Conservation (phyloP, 2,329 filamentous ascomycete genomes). For the Periconia macrospinosa region DNA sequence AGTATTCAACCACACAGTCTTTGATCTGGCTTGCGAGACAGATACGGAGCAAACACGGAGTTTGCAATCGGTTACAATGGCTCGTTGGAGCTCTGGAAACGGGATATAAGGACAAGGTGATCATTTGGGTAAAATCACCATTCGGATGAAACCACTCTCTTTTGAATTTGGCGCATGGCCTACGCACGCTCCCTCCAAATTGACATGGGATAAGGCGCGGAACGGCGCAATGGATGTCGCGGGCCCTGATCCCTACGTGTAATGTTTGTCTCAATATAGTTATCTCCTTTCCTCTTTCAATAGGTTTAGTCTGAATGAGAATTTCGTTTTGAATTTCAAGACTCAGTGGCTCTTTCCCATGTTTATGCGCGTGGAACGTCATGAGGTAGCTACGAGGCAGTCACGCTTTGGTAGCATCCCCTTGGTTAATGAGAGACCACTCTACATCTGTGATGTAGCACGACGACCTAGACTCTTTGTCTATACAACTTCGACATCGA, state of each 20-base stretch:
- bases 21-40: not conserved
- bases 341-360: too few relatives aligned
- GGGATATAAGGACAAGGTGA: not conserved
- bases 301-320: constrained; percentile 27
- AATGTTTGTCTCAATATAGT: constrained; percentile 11
- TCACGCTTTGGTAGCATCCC: too few relatives aligned
- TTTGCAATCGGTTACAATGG: not conserved
- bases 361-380: too few relatives aligned
- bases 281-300: constrained; percentile 12
- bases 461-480: too few relatives aligned
- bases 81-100: not conserved
- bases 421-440: too few relatives aligned
- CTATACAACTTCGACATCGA: too few relatives aligned
- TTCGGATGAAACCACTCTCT: constrained; percentile 18
- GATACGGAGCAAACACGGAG: not conserved
- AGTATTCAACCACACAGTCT: not conserved
- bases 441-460: too few relatives aligned
- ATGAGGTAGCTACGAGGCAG: too few relatives aligned
- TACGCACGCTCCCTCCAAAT: constrained; percentile 16
- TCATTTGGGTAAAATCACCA: not conserved
- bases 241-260: constrained; percentile 1
- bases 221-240: constrained; percentile 13
- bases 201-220: constrained; percentile 13
- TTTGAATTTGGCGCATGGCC: constrained; percentile 15
- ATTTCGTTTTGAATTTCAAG: not conserved